Percentiles rank a stretch among this genome's conserved stretches.
phyloP scores from a whole-genome alignment of 441 rosid genomes.

The Jatropha podagrica region DNA sequence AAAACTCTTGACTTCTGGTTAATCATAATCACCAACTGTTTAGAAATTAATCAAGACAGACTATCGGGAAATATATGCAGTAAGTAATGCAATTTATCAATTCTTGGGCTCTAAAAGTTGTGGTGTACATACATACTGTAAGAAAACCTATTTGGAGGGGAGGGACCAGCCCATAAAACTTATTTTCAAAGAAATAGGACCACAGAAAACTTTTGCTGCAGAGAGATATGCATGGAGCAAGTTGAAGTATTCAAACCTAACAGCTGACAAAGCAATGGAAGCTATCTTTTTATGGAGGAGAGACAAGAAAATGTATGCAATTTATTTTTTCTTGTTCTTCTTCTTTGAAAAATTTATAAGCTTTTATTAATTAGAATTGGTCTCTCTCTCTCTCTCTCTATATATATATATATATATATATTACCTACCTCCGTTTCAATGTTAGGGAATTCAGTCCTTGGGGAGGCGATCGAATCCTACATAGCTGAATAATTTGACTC shows the following conservation, averaged over 20 bases:
- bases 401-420: background rate
- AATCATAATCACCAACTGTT: no score
- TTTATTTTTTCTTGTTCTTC: constrained; percentile 20
- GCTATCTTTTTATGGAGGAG: background rate
- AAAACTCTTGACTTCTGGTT: no score
- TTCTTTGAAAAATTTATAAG: background rate
- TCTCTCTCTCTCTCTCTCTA: no score
- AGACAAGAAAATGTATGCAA: constrained; percentile 24
- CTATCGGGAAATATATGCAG: no score
- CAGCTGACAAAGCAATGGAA: constrained; percentile 18
- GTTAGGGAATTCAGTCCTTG: constrained; percentile 1
- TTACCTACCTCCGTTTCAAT: background rate
- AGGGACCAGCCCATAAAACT: constrained; percentile 41
- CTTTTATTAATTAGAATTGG: no score
- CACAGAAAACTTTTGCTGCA: constrained; percentile 31
- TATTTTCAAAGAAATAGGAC: constrained; percentile 39
- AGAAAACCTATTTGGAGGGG: constrained; percentile 6
- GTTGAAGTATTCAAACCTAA: constrained; percentile 35
- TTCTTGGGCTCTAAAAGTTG: constrained; percentile 20
- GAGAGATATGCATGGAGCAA: constrained; percentile 32
- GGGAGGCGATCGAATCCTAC: constrained; percentile 6
- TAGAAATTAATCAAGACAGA: no score
- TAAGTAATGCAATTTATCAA: no score
- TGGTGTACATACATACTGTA: constrained; percentile 23
- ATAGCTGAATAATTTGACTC: background rate